Evolutionary conservation across 345 rosid species (phyloP).

Genomic region (Hibiscus trionum): DNA sequence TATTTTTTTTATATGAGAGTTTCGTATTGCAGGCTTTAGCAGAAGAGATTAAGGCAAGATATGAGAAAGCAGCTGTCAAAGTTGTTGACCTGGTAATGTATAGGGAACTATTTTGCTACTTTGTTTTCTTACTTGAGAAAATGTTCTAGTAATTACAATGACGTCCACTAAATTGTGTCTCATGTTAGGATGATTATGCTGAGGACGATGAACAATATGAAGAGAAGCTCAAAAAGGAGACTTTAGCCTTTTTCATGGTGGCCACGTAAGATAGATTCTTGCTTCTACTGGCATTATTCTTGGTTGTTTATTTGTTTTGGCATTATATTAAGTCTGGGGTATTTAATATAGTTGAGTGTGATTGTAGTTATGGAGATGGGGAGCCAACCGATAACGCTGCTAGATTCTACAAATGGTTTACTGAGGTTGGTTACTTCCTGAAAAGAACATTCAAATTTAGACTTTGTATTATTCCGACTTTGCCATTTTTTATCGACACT

Average conservation of each 20-base stretch:
- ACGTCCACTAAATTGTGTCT: background rate
- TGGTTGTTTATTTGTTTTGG: constrained; percentile 5
- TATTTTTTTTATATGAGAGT: background rate
- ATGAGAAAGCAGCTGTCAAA: constrained; percentile 60
- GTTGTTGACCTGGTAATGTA: constrained; percentile 60
- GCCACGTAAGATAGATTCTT: constrained; percentile 52
- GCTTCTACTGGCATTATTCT: background rate
- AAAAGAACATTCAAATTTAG: constrained; percentile 2
- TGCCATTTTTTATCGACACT: background rate
- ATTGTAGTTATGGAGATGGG: constrained; percentile 88
- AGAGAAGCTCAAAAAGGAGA: constrained; percentile 60
- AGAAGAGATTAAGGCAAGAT: constrained; percentile 66
- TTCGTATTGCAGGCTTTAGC: constrained; percentile 43
- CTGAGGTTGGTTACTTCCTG: constrained; percentile 45
- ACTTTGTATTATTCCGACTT: background rate
- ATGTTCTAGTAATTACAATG: background rate
- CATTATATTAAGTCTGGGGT: background rate
- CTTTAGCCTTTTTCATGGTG: constrained; percentile 48
- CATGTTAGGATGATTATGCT: constrained; percentile 59
- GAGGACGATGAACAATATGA: constrained; percentile 63
- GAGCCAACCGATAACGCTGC: constrained; percentile 98
- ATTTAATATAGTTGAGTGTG: constrained; percentile 11
- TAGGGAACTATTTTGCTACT: background rate
- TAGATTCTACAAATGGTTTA: constrained; percentile 87
- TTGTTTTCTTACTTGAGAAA: background rate